phyloP scores from a whole-genome alignment of 1,284 basidiomycete genomes.

The Cutaneotrichosporon sp. region DNA sequence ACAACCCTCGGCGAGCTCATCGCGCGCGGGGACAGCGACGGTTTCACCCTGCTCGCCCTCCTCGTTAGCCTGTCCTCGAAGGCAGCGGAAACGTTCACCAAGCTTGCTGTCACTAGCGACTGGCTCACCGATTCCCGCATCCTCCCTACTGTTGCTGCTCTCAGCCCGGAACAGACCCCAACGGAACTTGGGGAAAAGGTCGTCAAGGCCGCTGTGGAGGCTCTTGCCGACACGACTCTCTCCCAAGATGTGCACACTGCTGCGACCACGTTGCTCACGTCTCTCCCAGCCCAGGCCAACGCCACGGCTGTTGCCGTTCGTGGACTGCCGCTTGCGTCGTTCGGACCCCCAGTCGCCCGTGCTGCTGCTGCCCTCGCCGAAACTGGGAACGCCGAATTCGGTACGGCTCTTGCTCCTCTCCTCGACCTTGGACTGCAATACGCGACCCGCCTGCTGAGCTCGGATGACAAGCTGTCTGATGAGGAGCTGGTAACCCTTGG shows the following conservation, averaged over 20 bases:
- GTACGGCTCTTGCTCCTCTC: slow-evolving; percentile 18
- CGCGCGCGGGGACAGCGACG: slow-evolving; percentile 15
- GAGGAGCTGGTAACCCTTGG: slow-evolving; percentile 20
- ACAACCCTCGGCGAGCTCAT: slow-evolving; percentile 25
- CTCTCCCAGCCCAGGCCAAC: slow-evolving; percentile 5
- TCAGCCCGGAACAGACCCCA: not conserved
- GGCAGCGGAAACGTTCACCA: slow-evolving; percentile 18
- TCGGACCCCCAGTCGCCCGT: slow-evolving; percentile 8
- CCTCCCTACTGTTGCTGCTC: slow-evolving; percentile 23
- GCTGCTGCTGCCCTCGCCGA: slow-evolving; percentile 5
- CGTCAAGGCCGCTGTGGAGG: slow-evolving; percentile 12
- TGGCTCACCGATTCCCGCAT: slow-evolving; percentile 24
- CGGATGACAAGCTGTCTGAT: slow-evolving; percentile 20
- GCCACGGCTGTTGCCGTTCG: not conserved
- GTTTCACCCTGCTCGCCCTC: slow-evolving; percentile 23
- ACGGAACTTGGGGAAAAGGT: not conserved
- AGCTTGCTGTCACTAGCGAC: not conserved
- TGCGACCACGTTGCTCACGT: slow-evolving; percentile 12
- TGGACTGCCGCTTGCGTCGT: not conserved
- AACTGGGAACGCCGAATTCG: slow-evolving; percentile 7
- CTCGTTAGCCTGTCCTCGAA: slow-evolving; percentile 19
- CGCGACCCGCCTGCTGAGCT: slow-evolving; percentile 28
- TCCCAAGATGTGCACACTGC: slow-evolving; percentile 14
- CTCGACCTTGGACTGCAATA: slow-evolving; percentile 31
- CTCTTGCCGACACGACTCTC: slow-evolving; percentile 13